Evolutionary conservation across 495 filamentous ascomycete species (phyloP), one percentile per base, ranked within the genome.

Genomic region (Tuber brumale): DNA sequence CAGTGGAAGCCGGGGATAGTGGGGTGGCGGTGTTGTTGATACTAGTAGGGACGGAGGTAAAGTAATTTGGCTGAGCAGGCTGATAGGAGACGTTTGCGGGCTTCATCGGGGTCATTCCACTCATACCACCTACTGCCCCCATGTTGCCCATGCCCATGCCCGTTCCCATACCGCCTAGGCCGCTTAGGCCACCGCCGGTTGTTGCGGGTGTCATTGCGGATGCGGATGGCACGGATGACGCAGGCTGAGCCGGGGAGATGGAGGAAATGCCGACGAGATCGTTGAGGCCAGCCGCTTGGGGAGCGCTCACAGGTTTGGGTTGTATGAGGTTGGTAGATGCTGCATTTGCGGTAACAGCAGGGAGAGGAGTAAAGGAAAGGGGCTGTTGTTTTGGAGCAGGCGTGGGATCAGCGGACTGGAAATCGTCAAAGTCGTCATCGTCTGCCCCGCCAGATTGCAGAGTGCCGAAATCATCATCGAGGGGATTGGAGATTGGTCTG

Each of bases 371-470:
- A 31, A 88, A 86, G 7, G 84, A 48, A 80, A 77, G 88, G 87
- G 70, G 83, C 72, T 71, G 72, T 31, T 61, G n/a, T 75, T 78
- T 81, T 74, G 72, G 86, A 77, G 87, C 81, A 44, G 85, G 81
- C 37, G 88, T 85, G 27, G 93, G 90, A 7, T 92, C 87, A 23
- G 96, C 95, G n/a, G 94, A 94, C 84, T 97, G 93, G 88, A 98
- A 98, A 83, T 98, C 96, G 83, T 98, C 95, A 80, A 98, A 98
- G 72, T 98, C 96, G 80, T 99, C 95, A 79, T 99, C 95, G 76
- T 96, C 94, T 23, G 80, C 86, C 21, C 81, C 83, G 7, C 79
- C 84, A 21, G 86, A 81, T 75, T 88, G 85, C 44, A 92, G 84
- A 51, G 90, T 86, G 57, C 87, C 89, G 73, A 92, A 85, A 35